Base-by-base conservation (phyloP, 768 basidiomycete species). In the Fistulinella prunicolor region DNA sequence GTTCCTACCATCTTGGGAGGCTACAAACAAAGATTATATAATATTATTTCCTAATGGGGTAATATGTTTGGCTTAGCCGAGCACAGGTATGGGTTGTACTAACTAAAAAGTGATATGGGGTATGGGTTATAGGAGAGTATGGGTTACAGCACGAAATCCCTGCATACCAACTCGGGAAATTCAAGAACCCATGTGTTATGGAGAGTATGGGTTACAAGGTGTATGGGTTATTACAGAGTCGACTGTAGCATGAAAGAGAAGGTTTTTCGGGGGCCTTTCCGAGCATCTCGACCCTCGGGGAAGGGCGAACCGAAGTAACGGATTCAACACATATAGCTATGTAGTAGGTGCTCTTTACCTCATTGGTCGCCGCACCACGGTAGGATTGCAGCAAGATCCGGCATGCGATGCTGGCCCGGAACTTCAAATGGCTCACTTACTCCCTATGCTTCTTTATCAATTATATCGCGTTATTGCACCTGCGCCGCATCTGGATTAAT, bases 221-320 rank as follows among this genome's bases (percentile, higher is more conserved):
- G 42, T 44, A 44, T 44, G 14, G 13, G 42, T 23, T 44, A 23
- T 4, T n/a, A 44, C 21, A 16, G 42, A 44, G 42, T 44, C 28
- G n/a, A 30, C 40, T 42, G 39, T 36, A 36, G 5, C 26, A 28
- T 10, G 10, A n/a, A n/a, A n/a, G n/a, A n/a, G n/a, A n/a, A n/a
- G n/a, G n/a, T n/a, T n/a, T n/a, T n/a, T n/a, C n/a, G n/a, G n/a
- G n/a, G n/a, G n/a, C n/a, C n/a, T n/a, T n/a, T n/a, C n/a, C n/a
- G n/a, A n/a, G n/a, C n/a, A n/a, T n/a, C n/a, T n/a, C n/a, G n/a
- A n/a, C n/a, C n/a, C n/a, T n/a, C n/a, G n/a, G n/a, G n/a, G n/a
- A n/a, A n/a, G n/a, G n/a, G n/a, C n/a, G n/a, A n/a, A n/a, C n/a
- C n/a, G n/a, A n/a, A n/a, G n/a, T n/a, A n/a, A n/a, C n/a, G n/a